Conservation (phyloP, 345 rosid genomes). For the Moricandia arvensis region DNA sequence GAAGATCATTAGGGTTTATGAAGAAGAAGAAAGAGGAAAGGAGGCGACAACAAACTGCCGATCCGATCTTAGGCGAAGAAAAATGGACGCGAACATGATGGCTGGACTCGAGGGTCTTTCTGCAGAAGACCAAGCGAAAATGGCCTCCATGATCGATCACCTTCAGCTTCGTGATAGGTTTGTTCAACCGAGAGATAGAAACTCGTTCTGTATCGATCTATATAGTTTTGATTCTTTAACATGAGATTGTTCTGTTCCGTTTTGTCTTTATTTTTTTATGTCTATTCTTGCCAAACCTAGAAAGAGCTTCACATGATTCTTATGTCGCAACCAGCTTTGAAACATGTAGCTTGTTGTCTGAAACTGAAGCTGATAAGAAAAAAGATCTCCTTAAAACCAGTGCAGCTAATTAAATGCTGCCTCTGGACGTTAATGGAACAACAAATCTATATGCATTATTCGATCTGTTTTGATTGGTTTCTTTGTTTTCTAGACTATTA, state of each 20-base stretch:
- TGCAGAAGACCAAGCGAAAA: constrained; percentile 68
- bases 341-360: constrained; percentile 31
- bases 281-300: not conserved
- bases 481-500: not conserved
- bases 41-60: constrained; percentile 16
- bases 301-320: constrained; percentile 25
- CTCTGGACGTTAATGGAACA: constrained; percentile 77
- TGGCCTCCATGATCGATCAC: constrained; percentile 83
- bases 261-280: not conserved
- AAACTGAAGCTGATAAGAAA: constrained; percentile 45
- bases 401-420: constrained; percentile 44
- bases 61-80: constrained; percentile 9
- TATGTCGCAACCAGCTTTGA: not conserved
- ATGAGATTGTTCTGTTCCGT: not conserved
- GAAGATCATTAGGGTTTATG: constrained; percentile 29
- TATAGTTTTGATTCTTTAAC: too few relatives aligned
- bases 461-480: not conserved
- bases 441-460: constrained; percentile 22
- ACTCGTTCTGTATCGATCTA: not conserved
- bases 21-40: too few relatives aligned
- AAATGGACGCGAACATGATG: constrained; percentile 81
- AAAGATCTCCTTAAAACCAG: constrained; percentile 70
- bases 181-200: not conserved
- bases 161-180: constrained; percentile 92
- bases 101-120: constrained; percentile 80